Evolutionary conservation across 2,329 filamentous ascomycete species (phyloP).

Genomic region (Teratosphaeria viscida): DNA sequence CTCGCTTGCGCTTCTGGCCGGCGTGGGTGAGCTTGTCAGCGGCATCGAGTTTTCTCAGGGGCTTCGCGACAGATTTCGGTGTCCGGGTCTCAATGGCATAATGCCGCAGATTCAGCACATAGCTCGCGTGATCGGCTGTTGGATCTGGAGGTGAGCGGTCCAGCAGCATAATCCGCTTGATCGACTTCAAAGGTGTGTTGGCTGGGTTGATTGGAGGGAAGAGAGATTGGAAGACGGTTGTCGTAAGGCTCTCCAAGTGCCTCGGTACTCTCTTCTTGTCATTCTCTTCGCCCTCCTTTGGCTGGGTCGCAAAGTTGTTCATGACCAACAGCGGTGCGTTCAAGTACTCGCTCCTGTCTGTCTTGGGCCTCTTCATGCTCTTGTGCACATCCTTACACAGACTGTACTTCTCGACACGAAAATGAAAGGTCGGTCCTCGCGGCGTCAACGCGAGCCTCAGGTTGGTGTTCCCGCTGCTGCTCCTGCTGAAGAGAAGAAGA

Average conservation of each 20-base stretch:
- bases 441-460: slow-evolving; percentile 79
- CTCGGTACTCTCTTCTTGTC: slow-evolving; percentile 54
- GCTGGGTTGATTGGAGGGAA: slow-evolving; percentile 95
- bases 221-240: slow-evolving; percentile 88
- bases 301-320: slow-evolving; percentile 66
- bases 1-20: slow-evolving; percentile 33
- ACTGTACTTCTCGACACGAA: slow-evolving; percentile 89
- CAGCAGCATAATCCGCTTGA: slow-evolving; percentile 78
- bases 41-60: slow-evolving; percentile 71
- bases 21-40: slow-evolving; percentile 63
- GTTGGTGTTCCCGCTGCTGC: slow-evolving; percentile 82
- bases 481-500: slow-evolving; percentile 84
- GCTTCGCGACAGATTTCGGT: slow-evolving; percentile 66
- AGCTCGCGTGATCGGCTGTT: slow-evolving; percentile 31
- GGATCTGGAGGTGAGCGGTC: slow-evolving; percentile 47
- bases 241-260: slow-evolving; percentile 85
- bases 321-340: slow-evolving; percentile 89
- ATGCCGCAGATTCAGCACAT: slow-evolving; percentile 79
- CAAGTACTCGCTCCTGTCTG: slow-evolving; percentile 53
- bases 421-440: slow-evolving; percentile 84
- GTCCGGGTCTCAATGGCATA: slow-evolving; percentile 90
- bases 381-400: slow-evolving; percentile 82
- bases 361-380: slow-evolving; percentile 71
- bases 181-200: slow-evolving; percentile 78
- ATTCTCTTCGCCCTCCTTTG: slow-evolving; percentile 27